A percentile compares a stretch with the other conserved stretches of the same genome.
These are phyloP conservation scores for Oryza rufipogon DNA, from an alignment of 176 grass and related monocot genomes.

Conservation along the genomic window DNA sequence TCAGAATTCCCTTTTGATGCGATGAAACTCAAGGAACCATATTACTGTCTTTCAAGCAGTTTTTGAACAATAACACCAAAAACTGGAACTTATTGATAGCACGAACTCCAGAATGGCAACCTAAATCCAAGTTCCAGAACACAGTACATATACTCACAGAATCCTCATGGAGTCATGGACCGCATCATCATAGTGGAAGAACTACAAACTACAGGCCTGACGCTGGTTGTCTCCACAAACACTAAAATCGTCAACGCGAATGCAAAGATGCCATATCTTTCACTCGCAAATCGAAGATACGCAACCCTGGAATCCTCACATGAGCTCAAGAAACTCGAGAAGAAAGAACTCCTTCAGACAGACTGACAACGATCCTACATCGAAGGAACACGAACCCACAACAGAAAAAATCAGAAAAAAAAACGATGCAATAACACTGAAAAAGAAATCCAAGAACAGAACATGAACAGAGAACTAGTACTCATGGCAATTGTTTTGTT, in stretches of 20 bases:
- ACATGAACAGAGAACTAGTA: constrained; percentile 23
- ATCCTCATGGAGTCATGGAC: neutral
- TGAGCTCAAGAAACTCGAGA: neutral
- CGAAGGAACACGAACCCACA: neutral
- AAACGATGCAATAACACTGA: neutral
- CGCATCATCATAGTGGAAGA: neutral
- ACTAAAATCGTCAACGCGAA: constrained; percentile 32
- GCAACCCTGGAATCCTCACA: neutral
- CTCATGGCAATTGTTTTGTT: constrained; percentile 8
- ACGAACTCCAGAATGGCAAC: neutral
- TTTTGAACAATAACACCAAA: neutral
- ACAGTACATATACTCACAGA: neutral
- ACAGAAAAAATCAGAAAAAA: neutral
- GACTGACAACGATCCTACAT: neutral
- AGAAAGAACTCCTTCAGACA: neutral
- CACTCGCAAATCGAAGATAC: constrained; percentile 3
- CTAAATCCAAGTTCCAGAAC: neutral
- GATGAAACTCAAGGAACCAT: neutral
- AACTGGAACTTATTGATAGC: neutral
- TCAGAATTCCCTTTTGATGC: constrained; percentile 1
- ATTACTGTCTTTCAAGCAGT: neutral
- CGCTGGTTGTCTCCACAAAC: neutral
- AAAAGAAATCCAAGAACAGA: neutral
- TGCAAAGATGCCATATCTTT: constrained; percentile 14
- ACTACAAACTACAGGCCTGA: neutral